Evolutionary conservation across 208 protist species (phyloP), one percentile per base, ranked within the genome.

Genomic region (Crithidia acanthocephali): DNA sequence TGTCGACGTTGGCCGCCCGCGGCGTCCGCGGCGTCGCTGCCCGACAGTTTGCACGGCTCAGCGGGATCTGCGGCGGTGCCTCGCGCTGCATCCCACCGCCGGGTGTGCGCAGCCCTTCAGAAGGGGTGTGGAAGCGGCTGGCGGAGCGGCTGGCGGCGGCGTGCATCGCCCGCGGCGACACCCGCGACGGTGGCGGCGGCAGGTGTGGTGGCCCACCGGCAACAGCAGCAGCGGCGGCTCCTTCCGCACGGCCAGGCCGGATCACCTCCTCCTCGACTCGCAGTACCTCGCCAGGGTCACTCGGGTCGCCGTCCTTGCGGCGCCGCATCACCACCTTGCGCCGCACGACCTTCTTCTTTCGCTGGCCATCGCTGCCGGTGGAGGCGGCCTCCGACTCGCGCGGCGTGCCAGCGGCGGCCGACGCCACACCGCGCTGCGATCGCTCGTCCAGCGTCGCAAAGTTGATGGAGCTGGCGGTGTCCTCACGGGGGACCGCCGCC

Each of bases 151-250:
- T 83, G 33, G 55, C 42, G 7, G 84, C 80, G 22, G 74, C 77
- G 15, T 66, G 72, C 16, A 55, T 37, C n/a, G 84, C 80, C 1
- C 81, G 80, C 2, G 81, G 74, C 20, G 84, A 90, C n/a, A 86
- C 35, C 10, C 80, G 73, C 22, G 74, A 50, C 64, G 84, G 84
- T 33, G 81, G 82, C 37, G 66, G 70, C 1, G 78, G 56, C 37
- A 60, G 6, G 18, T 22, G 35, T 42, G 56, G 13, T n/a, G 16
- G 35, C 0, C n/a, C n/a, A n/a, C n/a, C n/a, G n/a, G 23, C 2
- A 18, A 1, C 28, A 10, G 6, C 13, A 2, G 60, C 18, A 20
- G 51, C 16, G 13, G 57, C 55, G 40, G 69, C 27, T 23, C 32
- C 45, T 53, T 51, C 61, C 9, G 48, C 47, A 28, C 79, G 73